Base-by-base conservation (phyloP, 768 basidiomycete species). In the Auriscalpium vulgare region DNA sequence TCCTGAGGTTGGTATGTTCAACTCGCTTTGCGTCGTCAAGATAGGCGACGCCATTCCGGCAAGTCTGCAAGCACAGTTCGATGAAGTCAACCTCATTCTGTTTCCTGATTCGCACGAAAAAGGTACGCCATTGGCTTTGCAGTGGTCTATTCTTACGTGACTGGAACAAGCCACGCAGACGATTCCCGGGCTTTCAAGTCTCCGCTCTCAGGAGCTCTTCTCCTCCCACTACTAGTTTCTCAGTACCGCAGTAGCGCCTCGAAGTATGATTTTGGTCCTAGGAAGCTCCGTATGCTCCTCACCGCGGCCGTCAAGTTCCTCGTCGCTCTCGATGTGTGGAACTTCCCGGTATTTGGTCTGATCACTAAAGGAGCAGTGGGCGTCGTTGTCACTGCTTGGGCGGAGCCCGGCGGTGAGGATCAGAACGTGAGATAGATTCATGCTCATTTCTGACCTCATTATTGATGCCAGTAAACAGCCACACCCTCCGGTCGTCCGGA, bases 301-400 rank as follows among this genome's bases (percentile, higher is more conserved):
- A 14, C 23, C 47, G n/a, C 47, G n/a, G 21, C 47, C 21, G 47
- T 48, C 47, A 48, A 48, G 21, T 48, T 48, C 23, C 47, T 48
- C 17, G n/a, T 19, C 13, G n/a, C 23, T 13, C 47, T 48, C 5
- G 47, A 19, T 29, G 23, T 48, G 14, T 23, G 11, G 21, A 17
- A 29, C 1, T 56, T 50, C 16, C 17, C 46, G 58, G 55, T 40
- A 56, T 56, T 52, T 60, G 19, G 58, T 63, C 40, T 37, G 40
- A 19, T 47, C 19, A 45, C 47, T 35, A 50, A 13, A 55, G 54
- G 53, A 7, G 47, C 47, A 46, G 50, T 56, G 21, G 47, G 16
- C 16, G n/a, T 13, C 21, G 47, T 48, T 29, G 23, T 48, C 47
- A n/a, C 13, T 13, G 47, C 47, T 17, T 48, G 47, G 47, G 21